These are phyloP conservation scores for Suhomyces faveliae DNA, from an alignment of 805 yeast species.

Conservation along the genomic window DNA sequence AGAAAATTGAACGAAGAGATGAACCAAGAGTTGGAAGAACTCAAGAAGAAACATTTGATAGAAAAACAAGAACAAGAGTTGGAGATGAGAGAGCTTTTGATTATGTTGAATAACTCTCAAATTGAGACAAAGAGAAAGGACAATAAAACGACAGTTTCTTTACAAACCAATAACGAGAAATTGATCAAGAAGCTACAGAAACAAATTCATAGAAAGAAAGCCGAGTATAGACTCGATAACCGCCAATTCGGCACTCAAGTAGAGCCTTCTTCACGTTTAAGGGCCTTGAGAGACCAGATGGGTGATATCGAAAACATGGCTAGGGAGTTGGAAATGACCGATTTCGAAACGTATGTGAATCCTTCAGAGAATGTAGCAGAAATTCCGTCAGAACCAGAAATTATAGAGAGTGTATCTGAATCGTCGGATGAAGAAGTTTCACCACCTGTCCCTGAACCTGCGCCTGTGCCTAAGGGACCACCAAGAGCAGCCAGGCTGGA, in stretches of 20 bases:
- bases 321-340: slow-evolving; percentile 79
- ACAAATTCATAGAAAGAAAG: slow-evolving; percentile 46
- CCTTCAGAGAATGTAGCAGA: slow-evolving; percentile 7
- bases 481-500: slow-evolving; percentile 44
- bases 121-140: slow-evolving; percentile 30
- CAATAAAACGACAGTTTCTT: slow-evolving; percentile 35
- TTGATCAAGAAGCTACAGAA: slow-evolving; percentile 42
- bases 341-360: slow-evolving; percentile 51
- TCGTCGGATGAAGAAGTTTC: slow-evolving; percentile 18
- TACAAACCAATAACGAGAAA: slow-evolving; percentile 31
- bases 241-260: slow-evolving; percentile 50
- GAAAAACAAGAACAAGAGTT: slow-evolving; percentile 76
- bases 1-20: slow-evolving; percentile 62
- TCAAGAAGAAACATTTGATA: slow-evolving; percentile 54
- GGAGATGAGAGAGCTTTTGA: slow-evolving; percentile 71
- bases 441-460: slow-evolving; percentile 13
- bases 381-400: slow-evolving; percentile 17
- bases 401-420: slow-evolving; percentile 14
- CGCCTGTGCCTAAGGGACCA: slow-evolving; percentile 29
- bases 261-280: slow-evolving; percentile 74
- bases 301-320: slow-evolving; percentile 83
- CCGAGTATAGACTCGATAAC: slow-evolving; percentile 47
- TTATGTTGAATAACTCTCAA: slow-evolving; percentile 50
- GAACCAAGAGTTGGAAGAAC: slow-evolving; percentile 58
- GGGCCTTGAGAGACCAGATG: slow-evolving; percentile 79